Evolutionary conservation across 2,329 filamentous ascomycete species (phyloP).

Genomic region (Trichoderma breve): DNA sequence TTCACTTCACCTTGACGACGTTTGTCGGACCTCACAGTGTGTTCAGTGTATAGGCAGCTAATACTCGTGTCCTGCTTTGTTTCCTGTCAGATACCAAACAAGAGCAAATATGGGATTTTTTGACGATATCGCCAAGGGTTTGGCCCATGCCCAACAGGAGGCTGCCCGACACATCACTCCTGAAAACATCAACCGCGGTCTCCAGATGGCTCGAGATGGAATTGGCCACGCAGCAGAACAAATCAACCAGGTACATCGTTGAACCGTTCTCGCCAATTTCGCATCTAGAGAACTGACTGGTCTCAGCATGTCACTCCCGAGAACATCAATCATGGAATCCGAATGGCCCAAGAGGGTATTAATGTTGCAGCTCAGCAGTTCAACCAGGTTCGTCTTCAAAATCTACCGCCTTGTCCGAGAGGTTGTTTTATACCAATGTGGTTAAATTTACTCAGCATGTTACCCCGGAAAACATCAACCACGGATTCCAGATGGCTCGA

Average conservation of each 20-base stretch:
- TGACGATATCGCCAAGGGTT: background rate
- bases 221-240: background rate
- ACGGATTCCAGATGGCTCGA: background rate
- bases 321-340: background rate
- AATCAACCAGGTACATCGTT: background rate
- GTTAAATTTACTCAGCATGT: background rate
- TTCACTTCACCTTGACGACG: background rate
- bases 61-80: accelerated
- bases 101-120: background rate
- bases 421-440: too few relatives aligned
- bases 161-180: conserved; percentile 3
- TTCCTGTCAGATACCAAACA: background rate
- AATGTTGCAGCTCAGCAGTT: background rate
- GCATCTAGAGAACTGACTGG: background rate
- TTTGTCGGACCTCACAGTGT: background rate
- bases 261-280: background rate
- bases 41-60: background rate
- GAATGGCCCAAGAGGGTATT: background rate
- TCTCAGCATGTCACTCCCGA: background rate
- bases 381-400: background rate
- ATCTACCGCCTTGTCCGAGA: background rate
- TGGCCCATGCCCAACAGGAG: background rate
- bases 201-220: background rate
- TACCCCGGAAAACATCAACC: background rate
- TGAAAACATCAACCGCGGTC: conserved; percentile 5